Evolutionary conservation across 129 eudicot species (phyloP).

Genomic region (Cynara cardunculus): DNA sequence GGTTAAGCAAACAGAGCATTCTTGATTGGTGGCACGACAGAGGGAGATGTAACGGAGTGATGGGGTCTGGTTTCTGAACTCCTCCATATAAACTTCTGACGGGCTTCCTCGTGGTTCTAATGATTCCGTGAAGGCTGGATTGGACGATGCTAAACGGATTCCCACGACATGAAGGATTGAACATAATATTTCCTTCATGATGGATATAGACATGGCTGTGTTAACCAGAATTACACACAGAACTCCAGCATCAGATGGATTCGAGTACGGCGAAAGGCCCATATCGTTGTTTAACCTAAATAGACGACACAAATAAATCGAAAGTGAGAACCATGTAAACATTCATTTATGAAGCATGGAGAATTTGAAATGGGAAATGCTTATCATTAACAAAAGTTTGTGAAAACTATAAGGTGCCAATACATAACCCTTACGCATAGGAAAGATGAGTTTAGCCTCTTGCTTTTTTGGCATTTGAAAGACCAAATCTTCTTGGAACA

Average conservation of each 20-base stretch:
- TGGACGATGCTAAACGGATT: conserved; percentile 39
- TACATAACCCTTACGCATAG: neutral
- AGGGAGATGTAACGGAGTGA: conserved; percentile 45
- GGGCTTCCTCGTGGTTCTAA: conserved; percentile 36
- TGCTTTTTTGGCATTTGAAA: neutral
- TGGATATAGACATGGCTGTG: conserved; percentile 59
- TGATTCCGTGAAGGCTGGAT: conserved; percentile 27
- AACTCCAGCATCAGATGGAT: conserved; percentile 66
- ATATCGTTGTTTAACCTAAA: conserved; percentile 40
- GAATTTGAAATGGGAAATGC: neutral
- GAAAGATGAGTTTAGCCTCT: neutral
- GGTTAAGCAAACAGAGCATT: conserved; percentile 75
- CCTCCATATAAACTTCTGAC: conserved; percentile 57
- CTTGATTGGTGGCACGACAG: conserved; percentile 33
- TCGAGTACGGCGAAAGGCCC: conserved; percentile 67
- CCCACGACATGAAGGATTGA: conserved; percentile 56
- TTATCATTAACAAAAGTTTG: neutral
- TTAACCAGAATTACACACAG: conserved; percentile 62
- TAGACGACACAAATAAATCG: neutral
- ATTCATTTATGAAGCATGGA: too few relatives aligned
- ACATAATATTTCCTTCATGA: conserved; percentile 45
- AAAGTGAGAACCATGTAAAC: neutral
- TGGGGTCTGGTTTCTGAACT: conserved; percentile 54
- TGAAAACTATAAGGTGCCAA: neutral
- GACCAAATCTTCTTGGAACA: neutral